Base-by-base conservation (phyloP, 108 stramenopile species). In the Cyclostephanos invisitatus region DNA sequence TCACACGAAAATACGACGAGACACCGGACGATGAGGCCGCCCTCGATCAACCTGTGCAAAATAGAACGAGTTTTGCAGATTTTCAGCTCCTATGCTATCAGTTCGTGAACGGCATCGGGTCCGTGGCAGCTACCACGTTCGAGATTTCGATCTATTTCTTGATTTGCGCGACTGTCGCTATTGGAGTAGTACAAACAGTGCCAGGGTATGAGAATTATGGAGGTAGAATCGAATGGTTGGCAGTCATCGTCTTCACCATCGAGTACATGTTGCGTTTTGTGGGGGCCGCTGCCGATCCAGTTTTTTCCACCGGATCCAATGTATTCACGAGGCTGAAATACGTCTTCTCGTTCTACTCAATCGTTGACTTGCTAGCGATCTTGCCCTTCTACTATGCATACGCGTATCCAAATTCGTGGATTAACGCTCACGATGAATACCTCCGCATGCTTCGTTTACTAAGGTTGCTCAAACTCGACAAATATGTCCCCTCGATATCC, bases 381-480 rank as follows among this genome's bases (percentile, higher is more conserved):
- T 75, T 95, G 7, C 96, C 96, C 3, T 95, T 87, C 59, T 96
- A 96, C 70, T 18, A 93, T 20, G 87, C 92, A 8, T 60, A 78
- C 18, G 64, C 68, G 6, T 60, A 90, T 29, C 86, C 92, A 1
- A 79, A 72, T 32, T 85, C 84, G 1, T 74, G 88, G 72, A 75
- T 95, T 11, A 89, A 96, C 54, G 54, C 83, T 28, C 89, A 95
- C 73, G 96, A 96, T 72, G 92, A 95, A 58, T 93, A 90, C 73
- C 71, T 93, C 11, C 80, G 94, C 32, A 93, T 96, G 87, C 72
- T 91, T 28, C 92, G 96, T 65, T 85, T 96, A 12, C 40, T 94
- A 35, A 88, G 96, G 37, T 86, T 93, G 14, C 50, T 93, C n/a
- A 95, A 95, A 64, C 79, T 96, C 9, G 96, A 96, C 77, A 95